A percentile compares a stretch with the other conserved stretches of the same genome.
phyloP scores from a whole-genome alignment of 1,139 yeast species.

The Hemisphaericaspora subhashii region DNA sequence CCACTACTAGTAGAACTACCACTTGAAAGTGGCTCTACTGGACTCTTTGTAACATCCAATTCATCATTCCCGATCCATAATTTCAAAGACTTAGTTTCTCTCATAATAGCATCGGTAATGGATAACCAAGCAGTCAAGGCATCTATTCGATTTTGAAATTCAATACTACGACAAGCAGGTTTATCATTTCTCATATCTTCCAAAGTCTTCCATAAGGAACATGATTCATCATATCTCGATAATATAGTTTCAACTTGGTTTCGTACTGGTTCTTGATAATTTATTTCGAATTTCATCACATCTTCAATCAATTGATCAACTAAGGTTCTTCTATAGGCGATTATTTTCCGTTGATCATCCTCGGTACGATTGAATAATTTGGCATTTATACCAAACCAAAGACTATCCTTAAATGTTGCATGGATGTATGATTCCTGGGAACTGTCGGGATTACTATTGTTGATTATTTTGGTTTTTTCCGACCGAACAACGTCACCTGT shows the following conservation, averaged over 20 bases:
- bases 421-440: slow-evolving; percentile 51
- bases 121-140: slow-evolving; percentile 86
- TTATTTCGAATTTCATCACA: slow-evolving; percentile 60
- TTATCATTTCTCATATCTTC: slow-evolving; percentile 80
- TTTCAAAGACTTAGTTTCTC: slow-evolving; percentile 56
- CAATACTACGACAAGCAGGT: slow-evolving; percentile 66
- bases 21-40: slow-evolving; percentile 24
- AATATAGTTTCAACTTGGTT: slow-evolving; percentile 58
- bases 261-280: slow-evolving; percentile 34
- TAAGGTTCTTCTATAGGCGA: slow-evolving; percentile 69
- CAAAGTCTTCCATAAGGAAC: slow-evolving; percentile 76
- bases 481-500: slow-evolving; percentile 93
- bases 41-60: slow-evolving; percentile 54
- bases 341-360: slow-evolving; percentile 73
- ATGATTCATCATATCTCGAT: slow-evolving; percentile 64
- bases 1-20: slow-evolving; percentile 21
- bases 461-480: slow-evolving; percentile 79
- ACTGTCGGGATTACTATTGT: slow-evolving; percentile 40
- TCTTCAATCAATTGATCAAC: slow-evolving; percentile 78
- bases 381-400: slow-evolving; percentile 82
- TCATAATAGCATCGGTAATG: slow-evolving; percentile 65
- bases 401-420: slow-evolving; percentile 67
- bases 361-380: slow-evolving; percentile 79
- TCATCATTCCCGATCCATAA: slow-evolving; percentile 83
- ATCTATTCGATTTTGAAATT: slow-evolving; percentile 65